Evolutionary conservation across 441 rosid species (phyloP).

Genomic region (Populus hybrid): DNA sequence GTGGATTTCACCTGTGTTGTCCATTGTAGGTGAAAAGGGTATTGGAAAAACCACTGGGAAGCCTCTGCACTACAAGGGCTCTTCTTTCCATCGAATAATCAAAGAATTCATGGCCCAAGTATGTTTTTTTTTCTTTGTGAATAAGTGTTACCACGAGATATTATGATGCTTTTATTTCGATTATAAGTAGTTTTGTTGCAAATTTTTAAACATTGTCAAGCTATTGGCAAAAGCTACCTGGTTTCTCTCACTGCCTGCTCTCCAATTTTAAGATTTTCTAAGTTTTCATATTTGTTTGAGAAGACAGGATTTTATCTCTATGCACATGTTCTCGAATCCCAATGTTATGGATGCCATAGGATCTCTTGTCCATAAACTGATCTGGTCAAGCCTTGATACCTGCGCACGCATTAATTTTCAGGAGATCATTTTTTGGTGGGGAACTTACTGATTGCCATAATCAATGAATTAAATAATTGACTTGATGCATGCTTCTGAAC

Average conservation of each 20-base stretch:
- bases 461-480: background rate
- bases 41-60: slow-evolving; percentile 75
- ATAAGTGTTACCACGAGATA: background rate
- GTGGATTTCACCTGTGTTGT: slow-evolving; percentile 14
- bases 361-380: background rate
- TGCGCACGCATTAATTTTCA: background rate
- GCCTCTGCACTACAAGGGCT: slow-evolving; percentile 85
- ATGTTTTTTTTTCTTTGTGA: slow-evolving; percentile 26
- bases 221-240: background rate
- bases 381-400: background rate
- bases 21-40: slow-evolving; percentile 76
- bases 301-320: background rate
- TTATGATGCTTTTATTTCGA: background rate
- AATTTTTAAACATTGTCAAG: background rate
- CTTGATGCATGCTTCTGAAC: background rate
- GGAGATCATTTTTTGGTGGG: background rate
- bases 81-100: slow-evolving; percentile 82
- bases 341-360: background rate
- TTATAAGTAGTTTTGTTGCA: background rate
- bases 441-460: background rate
- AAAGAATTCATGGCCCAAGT: slow-evolving; percentile 98
- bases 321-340: background rate
- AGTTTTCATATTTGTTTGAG: background rate
- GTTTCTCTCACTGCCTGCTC: background rate
- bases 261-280: background rate